Evolutionary conservation across 2,329 filamentous ascomycete genomes (phyloP), one percentile per base, ranked within the genome.

Genomic region (Nannizziopsis barbatae): DNA sequence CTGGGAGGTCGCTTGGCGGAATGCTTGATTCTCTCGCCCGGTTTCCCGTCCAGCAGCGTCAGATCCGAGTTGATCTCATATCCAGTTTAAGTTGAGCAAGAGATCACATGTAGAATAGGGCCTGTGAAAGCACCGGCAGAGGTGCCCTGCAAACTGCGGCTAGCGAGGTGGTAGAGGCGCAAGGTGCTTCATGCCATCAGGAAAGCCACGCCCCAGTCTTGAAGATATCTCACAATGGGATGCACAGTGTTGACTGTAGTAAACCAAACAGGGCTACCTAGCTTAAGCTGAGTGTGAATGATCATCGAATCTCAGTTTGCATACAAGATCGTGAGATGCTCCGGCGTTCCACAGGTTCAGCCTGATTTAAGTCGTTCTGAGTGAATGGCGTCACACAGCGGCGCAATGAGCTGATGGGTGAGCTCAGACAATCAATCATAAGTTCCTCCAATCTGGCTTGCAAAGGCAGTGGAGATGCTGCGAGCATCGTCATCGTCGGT

Each of bases 391-490:
- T 41, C 36, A 47, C 15, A n/a, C 35, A 47, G 30, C 6, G 15
- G 37, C 11, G 30, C 30, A 47, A 17, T 30, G 15, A 35, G 9
- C 42, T 39, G 7, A 15, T 41, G 5, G 10, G 40, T 17, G 15
- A 11, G 27, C 36, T 40, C 22, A 27, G 22, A 32, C 45, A 52
- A 56, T 79, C 75, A 79, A 63, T 80, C 77, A 59, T 79, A 79
- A 57, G 71, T 75, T 37, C 75, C 75, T 49, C 86, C 88, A 57
- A 95, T 81, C 68, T 96, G 92, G 71, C 88, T 95, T 53, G 90
- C 89, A 70, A 96, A 98, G 42, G 89, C 89, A 45, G 92, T 96
- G 62, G 87, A 95, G 60, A 96, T 80, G 67, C 90, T 96, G 69
- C 92, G 87, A 60, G 92, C 87, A 63, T 96, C 92, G 57, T 98